Base-by-base conservation (phyloP, 2,329 filamentous ascomycete species). In the Pseudocercospora vitis region DNA sequence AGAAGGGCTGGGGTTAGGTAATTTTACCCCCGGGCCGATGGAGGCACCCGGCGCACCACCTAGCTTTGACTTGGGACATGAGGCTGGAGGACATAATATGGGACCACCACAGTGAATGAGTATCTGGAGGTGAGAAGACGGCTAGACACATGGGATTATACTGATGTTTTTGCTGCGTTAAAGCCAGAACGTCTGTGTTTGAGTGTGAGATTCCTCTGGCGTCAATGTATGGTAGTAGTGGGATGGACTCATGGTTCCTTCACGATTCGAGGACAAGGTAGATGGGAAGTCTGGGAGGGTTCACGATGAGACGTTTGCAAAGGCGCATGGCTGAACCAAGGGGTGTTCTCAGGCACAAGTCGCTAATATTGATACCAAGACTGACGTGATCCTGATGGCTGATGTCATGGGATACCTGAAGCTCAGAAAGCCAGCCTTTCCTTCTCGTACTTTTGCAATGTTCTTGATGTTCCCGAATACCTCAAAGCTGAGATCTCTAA, bases 1-100 rank as follows among this genome's bases (percentile, higher is more conserved):
- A 2, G 77, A 79, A 42, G 67, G 67, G 1, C 39, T 70, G n/a
- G 66, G 66, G 4, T 47, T 67, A 29, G 65, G 66, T 2, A 63
- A 60, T 46, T 68, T 69, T 46, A 65, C 67, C 7, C 63, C 64
- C 3, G 66, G 65, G 7, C 58, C 61, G 7, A 54, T 45, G 24
- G 42, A 45, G 18, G 24, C 9, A 11, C 42, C 42, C 14, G 26
- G 24, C 14, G 42, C 23, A 14, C 42, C 42, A 24, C 24, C 42
- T 3, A 24, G 42, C 12, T 31, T 45, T 14, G 42, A 45, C 29
- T 18, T 45, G 42, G 24, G 23, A 4, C 42, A 28, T 8, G 42
- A 45, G 11, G n/a, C 42, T 29, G 42, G 24, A 28, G 24, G 24
- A 19, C 42, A 31, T 31, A 31, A 45, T 14, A 28, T 45, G 42